A percentile compares a stretch with the other conserved stretches of the same genome.
phyloP scores from a whole-genome alignment of 495 filamentous ascomycete genomes.

The Platismatia glauca region DNA sequence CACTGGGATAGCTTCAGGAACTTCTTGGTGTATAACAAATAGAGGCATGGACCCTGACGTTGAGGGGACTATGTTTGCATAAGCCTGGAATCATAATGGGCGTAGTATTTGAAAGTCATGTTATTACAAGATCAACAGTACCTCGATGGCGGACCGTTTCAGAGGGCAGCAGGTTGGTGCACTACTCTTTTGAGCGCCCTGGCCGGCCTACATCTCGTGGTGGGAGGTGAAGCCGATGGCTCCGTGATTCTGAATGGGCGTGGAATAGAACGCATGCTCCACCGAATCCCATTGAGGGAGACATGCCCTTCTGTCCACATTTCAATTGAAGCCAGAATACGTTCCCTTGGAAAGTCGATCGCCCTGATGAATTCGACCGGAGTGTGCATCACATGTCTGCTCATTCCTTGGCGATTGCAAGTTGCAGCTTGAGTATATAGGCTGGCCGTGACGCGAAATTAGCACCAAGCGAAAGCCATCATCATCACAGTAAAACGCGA shows the following conservation, averaged over 20 bases:
- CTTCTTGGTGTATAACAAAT: conserved; percentile 81
- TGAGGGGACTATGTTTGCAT: background rate
- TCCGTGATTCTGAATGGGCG: background rate
- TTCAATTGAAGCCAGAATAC: background rate
- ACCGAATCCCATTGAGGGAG: background rate
- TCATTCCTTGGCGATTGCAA: background rate
- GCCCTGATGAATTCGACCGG: background rate
- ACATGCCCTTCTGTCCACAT: background rate
- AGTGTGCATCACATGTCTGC: background rate
- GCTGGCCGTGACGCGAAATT: background rate
- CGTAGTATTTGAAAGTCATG: background rate
- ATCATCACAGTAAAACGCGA: background rate
- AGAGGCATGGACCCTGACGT: conserved; percentile 14
- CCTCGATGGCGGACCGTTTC: background rate
- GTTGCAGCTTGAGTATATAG: background rate
- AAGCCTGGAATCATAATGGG: background rate
- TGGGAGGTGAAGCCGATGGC: background rate
- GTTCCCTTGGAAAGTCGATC: background rate
- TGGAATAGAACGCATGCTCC: background rate
- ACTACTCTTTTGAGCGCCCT: background rate
- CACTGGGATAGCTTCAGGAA: conserved; percentile 75
- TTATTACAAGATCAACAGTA: background rate
- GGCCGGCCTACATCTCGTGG: background rate
- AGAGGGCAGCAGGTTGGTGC: too few relatives aligned
- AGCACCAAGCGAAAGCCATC: background rate